Evolutionary conservation across 139 green algal species (phyloP), one percentile per base, ranked within the genome.

Genomic region (Chlamydomonas incerta): DNA sequence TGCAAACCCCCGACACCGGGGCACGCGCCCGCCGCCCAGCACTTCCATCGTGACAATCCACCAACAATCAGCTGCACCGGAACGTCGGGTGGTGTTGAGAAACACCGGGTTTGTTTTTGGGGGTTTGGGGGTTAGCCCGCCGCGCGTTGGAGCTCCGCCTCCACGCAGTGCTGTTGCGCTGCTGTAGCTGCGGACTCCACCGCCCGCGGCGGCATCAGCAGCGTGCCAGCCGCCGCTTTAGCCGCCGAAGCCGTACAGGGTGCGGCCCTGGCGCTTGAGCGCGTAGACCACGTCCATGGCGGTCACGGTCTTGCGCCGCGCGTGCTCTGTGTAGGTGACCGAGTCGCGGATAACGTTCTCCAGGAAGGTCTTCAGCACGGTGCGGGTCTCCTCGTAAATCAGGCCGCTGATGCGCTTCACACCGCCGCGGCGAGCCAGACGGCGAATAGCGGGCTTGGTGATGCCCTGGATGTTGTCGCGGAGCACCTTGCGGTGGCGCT

Each of bases 281-380:
- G 96, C 95, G 87, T 98, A 98, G 13, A 98, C 96, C 13, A 99
- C 96, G 86, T 99, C 96, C 91, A 98, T 96, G 57, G 96, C 96
- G 37, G 96, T 98, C 41, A 99, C 96, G 17, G 96, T 99, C 96
- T 98, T 99, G 86, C 96, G 93, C 74, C 96, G 92, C 60, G 96
- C 96, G 94, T 99, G 96, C 95, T 99, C 96, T 47, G 96, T 98
- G 95, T 99, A 99, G 88, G 97, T 99, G 33, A 99, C 97, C 33
- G 96, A 94, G 85, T 99, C 96, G 76, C 96, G 93, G 87, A 97
- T 96, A 31, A 98, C 95, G 89, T 97, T 98, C 93, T 98, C 95
- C 60, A 98, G 93, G 92, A 98, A 98, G 65, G 96, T 94, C 94
- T 98, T 97, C 75, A 98, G 93, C 55, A 97, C 95, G 73, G 93